These are phyloP conservation scores for Hypoxylon fragiforme DNA, from an alignment of 495 filamentous ascomycete genomes.

Conservation along the genomic window DNA sequence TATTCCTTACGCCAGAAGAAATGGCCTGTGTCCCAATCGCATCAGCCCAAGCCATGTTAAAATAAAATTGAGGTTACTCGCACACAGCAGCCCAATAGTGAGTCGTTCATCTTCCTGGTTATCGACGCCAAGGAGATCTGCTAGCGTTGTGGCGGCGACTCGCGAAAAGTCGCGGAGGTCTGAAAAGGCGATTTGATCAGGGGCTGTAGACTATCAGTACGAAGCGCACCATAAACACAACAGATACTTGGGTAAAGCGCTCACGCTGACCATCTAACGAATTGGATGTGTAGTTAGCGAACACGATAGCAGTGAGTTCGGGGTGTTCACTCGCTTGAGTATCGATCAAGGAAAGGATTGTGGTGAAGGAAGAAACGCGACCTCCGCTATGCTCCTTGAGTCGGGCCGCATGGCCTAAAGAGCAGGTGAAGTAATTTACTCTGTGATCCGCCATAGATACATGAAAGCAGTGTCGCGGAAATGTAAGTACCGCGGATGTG, in stretches of 20 bases:
- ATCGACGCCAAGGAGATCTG: background rate
- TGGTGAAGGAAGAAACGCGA: conserved; percentile 40
- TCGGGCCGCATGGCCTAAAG: conserved; percentile 50
- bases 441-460: background rate
- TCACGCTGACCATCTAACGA: background rate
- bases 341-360: conserved; percentile 51
- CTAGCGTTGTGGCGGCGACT: conserved; percentile 9
- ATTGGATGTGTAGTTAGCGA: conserved; percentile 32
- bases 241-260: background rate
- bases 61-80: conserved; percentile 54
- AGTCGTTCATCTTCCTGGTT: background rate
- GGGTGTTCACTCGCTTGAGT: conserved; percentile 41
- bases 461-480: background rate
- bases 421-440: conserved; percentile 56
- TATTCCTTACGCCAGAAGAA: conserved; percentile 54
- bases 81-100: conserved; percentile 51
- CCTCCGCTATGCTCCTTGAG: conserved; percentile 31
- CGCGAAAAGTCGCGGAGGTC: conserved; percentile 17
- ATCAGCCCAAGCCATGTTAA: conserved; percentile 58
- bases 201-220: conserved; percentile 1
- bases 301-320: conserved; percentile 49
- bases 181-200: conserved; percentile 20
- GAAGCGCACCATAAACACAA: background rate
- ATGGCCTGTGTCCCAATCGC: conserved; percentile 48
- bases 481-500: background rate